phyloP scores from a whole-genome alignment of 371 early-diverging fungal genomes.

The Mortierella sp. region DNA sequence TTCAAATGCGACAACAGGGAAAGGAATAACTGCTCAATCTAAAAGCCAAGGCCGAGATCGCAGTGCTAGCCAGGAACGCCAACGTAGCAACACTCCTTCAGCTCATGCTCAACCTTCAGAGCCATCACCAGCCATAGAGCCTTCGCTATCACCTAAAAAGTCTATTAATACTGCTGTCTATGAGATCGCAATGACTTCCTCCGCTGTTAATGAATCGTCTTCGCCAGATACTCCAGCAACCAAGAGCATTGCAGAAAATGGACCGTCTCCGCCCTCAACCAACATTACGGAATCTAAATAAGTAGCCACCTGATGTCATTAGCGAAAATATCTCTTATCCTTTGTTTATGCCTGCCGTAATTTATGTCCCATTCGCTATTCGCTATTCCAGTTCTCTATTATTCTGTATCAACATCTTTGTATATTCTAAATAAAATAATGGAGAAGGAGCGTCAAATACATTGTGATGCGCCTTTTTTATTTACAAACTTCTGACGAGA shows the following conservation, averaged over 20 bases:
- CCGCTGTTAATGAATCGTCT: background rate
- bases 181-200: background rate
- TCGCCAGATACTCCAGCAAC: background rate
- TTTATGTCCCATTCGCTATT: too few relatives aligned
- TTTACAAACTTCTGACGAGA: background rate
- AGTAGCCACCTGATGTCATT: too few relatives aligned
- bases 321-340: background rate
- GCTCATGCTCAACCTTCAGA: background rate
- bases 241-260: background rate
- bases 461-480: slow-evolving; percentile 4
- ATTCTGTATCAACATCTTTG: slow-evolving; percentile 6
- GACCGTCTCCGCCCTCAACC: background rate
- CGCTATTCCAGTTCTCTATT: background rate
- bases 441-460: background rate
- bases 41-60: background rate
- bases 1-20: too few relatives aligned
- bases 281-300: background rate
- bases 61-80: slow-evolving; percentile 6
- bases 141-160: background rate
- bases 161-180: background rate
- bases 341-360: background rate
- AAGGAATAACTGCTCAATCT: background rate
- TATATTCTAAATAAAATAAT: slow-evolving; percentile 1
- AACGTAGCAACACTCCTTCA: background rate
- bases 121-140: background rate